phyloP scores from a whole-genome alignment of 345 rosid genomes.

The Eucalyptus tenuipes region DNA sequence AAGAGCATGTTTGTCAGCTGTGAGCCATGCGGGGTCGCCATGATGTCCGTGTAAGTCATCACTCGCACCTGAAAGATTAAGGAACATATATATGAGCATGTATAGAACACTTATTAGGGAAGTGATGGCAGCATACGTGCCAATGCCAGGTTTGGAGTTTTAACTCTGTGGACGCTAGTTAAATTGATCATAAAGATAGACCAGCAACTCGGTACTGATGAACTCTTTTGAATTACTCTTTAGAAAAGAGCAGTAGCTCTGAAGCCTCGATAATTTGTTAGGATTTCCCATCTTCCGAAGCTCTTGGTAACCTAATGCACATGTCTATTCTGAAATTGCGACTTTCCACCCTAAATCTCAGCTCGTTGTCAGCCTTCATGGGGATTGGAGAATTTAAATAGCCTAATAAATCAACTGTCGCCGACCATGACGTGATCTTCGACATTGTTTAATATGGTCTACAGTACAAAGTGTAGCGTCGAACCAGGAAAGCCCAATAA shows the following conservation, averaged over 20 bases:
- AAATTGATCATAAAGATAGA: neutral
- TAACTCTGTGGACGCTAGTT: neutral
- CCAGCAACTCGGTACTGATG: neutral
- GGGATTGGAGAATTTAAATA: neutral
- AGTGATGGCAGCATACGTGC: neutral
- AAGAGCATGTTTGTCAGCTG: slow-evolving; percentile 32
- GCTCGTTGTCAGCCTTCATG: neutral
- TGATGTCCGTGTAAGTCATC: slow-evolving; percentile 18
- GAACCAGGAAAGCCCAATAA: neutral
- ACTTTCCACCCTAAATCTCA: neutral
- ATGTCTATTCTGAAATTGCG: neutral
- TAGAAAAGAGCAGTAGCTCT: neutral
- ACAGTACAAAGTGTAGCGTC: neutral
- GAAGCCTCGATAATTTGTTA: neutral
- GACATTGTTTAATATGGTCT: neutral
- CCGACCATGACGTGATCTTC: neutral
- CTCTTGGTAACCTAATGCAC: neutral
- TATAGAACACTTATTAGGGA: neutral
- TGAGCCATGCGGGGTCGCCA: slow-evolving; percentile 29
- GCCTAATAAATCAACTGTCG: neutral
- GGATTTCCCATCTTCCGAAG: neutral
- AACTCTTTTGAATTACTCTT: neutral
- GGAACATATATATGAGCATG: neutral
- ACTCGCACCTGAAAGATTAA: slow-evolving; percentile 16
- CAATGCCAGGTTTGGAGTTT: neutral